These are phyloP conservation scores for Furculomyces boomerangus DNA, from an alignment of 371 early-diverging fungal species.

Conservation along the genomic window DNA sequence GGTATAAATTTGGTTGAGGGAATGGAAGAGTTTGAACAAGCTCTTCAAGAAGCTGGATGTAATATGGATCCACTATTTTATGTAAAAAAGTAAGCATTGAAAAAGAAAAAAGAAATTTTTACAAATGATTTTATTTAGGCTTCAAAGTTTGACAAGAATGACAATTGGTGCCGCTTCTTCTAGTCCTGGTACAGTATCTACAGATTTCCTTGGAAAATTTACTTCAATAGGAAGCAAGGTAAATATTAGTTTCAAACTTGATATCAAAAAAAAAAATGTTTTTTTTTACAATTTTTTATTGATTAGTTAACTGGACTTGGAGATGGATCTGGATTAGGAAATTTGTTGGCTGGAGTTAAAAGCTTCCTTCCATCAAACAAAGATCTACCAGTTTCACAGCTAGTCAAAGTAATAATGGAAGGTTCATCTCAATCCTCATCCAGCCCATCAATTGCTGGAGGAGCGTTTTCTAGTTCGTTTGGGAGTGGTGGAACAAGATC, in stretches of 20 bases:
- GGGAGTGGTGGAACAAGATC: background rate
- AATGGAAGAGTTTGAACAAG: slow-evolving; percentile 60
- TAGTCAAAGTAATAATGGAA: slow-evolving; percentile 73
- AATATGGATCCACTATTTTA: slow-evolving; percentile 54
- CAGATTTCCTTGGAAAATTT: slow-evolving; percentile 43
- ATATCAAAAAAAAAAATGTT: background rate
- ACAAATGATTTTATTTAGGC: slow-evolving; percentile 3
- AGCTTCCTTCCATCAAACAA: slow-evolving; percentile 78
- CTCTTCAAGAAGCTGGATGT: slow-evolving; percentile 53
- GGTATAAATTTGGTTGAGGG: background rate
- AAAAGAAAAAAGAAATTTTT: background rate
- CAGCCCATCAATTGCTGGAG: background rate
- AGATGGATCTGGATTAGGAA: slow-evolving; percentile 52
- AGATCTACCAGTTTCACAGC: slow-evolving; percentile 68
- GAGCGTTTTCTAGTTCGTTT: background rate
- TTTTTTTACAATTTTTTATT: background rate
- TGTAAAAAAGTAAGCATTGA: slow-evolving; percentile 48
- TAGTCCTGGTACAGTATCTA: slow-evolving; percentile 3
- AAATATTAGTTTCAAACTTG: background rate
- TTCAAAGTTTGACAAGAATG: slow-evolving; percentile 24
- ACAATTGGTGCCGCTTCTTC: slow-evolving; percentile 3
- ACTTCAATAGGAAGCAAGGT: slow-evolving; percentile 74
- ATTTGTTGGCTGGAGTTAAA: slow-evolving; percentile 81
- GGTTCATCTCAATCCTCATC: background rate
- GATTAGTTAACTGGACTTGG: slow-evolving; percentile 41